phyloP scores from a whole-genome alignment of 768 basidiomycete genomes.

The Termitomyces sp. region DNA sequence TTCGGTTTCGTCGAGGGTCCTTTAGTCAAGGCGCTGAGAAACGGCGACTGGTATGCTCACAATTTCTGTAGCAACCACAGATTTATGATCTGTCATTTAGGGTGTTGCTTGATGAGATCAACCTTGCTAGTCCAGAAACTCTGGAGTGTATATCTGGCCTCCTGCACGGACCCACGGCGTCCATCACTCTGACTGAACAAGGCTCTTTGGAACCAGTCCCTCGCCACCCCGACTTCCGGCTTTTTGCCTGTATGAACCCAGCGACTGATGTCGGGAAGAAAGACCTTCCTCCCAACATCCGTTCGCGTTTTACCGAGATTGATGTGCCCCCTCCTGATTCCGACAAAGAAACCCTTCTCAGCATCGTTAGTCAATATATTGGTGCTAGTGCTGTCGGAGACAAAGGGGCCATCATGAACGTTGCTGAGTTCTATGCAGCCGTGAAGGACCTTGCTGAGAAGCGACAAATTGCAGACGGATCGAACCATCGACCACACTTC shows the following conservation, averaged over 20 bases:
- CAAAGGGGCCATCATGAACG: constrained; percentile 80
- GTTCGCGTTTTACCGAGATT: constrained; percentile 90
- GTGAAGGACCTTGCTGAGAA: constrained; percentile 72
- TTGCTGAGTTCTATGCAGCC: constrained; percentile 84
- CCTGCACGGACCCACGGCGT: constrained; percentile 78
- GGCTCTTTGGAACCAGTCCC: constrained; percentile 86
- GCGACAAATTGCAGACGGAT: constrained; percentile 85
- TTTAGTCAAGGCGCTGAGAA: constrained; percentile 81
- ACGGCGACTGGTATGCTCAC: constrained; percentile 78
- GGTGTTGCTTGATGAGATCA: constrained; percentile 95
- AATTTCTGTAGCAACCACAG: background rate
- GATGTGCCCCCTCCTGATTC: constrained; percentile 93
- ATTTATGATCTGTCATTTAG: constrained; percentile 30
- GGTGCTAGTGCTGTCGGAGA: constrained; percentile 80
- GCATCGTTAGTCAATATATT: constrained; percentile 87
- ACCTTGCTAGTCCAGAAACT: constrained; percentile 90
- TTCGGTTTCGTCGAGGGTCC: constrained; percentile 97
- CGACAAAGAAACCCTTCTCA: constrained; percentile 83
- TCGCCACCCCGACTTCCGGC: constrained; percentile 91
- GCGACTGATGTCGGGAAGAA: constrained; percentile 99
- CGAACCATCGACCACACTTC: constrained; percentile 90
- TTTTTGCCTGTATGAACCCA: constrained; percentile 99
- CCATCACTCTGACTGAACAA: constrained; percentile 90
- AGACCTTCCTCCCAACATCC: constrained; percentile 87
- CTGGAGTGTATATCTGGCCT: constrained; percentile 89